Evolutionary conservation across 225 moss, liverwort and hornwort genomes (phyloP).

Genomic region (Polytrichum commune): DNA sequence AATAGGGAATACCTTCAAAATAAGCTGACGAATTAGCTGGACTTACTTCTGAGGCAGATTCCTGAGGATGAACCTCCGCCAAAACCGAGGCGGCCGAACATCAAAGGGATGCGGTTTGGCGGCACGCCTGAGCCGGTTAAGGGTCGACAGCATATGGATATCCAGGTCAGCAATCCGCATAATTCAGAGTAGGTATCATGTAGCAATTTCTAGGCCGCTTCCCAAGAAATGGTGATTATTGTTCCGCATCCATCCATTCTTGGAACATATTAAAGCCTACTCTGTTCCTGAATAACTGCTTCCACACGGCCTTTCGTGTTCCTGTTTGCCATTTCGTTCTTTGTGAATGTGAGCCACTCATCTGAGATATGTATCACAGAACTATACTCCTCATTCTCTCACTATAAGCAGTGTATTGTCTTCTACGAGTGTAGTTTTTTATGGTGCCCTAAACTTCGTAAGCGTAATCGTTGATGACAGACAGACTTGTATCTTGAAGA

Average conservation of each 20-base stretch:
- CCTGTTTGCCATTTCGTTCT: too few relatives aligned
- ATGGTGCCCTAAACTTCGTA: neutral
- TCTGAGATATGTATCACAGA: too few relatives aligned
- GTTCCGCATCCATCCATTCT: too few relatives aligned
- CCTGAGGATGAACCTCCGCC: slow-evolving; percentile 13
- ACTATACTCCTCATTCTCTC: too few relatives aligned
- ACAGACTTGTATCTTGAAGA: slow-evolving; percentile 93
- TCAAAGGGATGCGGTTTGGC: slow-evolving; percentile 19
- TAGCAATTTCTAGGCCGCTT: too few relatives aligned
- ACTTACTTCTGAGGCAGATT: slow-evolving; percentile 11
- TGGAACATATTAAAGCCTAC: too few relatives aligned
- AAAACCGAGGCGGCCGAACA: slow-evolving; percentile 22
- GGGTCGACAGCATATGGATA: slow-evolving; percentile 51
- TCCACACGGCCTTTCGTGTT: too few relatives aligned
- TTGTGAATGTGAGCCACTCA: too few relatives aligned
- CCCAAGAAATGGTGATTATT: too few relatives aligned
- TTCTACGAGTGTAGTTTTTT: neutral
- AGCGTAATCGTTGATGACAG: slow-evolving; percentile 43
- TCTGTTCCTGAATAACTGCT: too few relatives aligned
- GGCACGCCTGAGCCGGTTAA: slow-evolving; percentile 39
- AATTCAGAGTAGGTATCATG: neutral
- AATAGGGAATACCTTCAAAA: too few relatives aligned
- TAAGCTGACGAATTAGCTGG: neutral
- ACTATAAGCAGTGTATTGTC: too few relatives aligned
- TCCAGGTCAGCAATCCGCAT: slow-evolving; percentile 30